phyloP scores from a whole-genome alignment of 225 moss, liverwort and hornwort species.

The Sphagnum tenellum region DNA sequence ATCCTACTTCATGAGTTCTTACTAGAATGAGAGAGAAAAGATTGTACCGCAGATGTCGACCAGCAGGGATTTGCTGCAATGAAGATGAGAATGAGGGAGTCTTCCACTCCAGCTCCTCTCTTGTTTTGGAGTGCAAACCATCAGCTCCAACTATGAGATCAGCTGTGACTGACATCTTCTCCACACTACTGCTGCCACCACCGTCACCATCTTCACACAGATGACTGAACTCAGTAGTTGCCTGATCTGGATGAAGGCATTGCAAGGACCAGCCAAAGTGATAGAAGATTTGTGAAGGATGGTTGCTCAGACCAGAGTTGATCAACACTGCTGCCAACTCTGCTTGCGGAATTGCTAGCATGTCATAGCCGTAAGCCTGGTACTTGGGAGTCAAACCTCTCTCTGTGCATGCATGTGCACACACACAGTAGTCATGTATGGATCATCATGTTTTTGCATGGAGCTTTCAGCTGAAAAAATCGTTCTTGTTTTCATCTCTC shows the following conservation, averaged over 20 bases:
- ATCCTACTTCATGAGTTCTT: constrained; percentile 8
- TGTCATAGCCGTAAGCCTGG: constrained; percentile 45
- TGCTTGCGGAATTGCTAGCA: constrained; percentile 46
- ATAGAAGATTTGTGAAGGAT: constrained; percentile 23
- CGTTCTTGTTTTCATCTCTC: no score
- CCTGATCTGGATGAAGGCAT: constrained; percentile 24
- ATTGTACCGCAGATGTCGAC: constrained; percentile 43
- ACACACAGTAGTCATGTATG: no score
- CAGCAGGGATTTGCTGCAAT: constrained; percentile 37
- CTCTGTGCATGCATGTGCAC: constrained; percentile 10
- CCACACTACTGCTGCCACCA: background rate
- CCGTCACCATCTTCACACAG: constrained; percentile 1
- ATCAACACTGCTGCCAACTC: constrained; percentile 42
- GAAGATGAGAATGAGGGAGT: constrained; percentile 19
- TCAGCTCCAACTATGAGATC: constrained; percentile 51
- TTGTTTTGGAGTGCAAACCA: constrained; percentile 38
- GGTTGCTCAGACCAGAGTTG: constrained; percentile 29
- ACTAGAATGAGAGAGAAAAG: no score
- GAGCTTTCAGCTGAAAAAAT: no score
- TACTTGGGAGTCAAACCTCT: constrained; percentile 38
- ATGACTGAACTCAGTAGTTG: constrained; percentile 21
- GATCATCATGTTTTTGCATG: no score
- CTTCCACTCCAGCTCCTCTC: constrained; percentile 38
- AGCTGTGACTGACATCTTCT: constrained; percentile 15
- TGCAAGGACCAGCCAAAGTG: constrained; percentile 36